Evolutionary conservation across 176 grass and related monocot species (phyloP), one percentile per base, ranked within the genome.

Genomic region (Urochloa ruziziensis): DNA sequence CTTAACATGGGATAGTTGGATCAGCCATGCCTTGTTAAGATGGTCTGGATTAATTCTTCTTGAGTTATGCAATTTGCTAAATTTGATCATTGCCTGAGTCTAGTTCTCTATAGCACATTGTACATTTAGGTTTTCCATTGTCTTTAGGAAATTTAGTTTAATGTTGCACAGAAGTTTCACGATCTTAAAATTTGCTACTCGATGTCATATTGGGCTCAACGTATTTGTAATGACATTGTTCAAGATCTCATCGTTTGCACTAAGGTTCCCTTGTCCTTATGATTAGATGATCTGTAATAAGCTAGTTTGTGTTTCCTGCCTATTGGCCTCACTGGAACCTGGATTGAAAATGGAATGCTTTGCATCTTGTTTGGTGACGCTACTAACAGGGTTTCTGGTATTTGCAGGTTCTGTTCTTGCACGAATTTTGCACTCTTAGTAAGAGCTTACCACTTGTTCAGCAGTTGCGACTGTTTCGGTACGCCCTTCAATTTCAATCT

Each of bases 371-470:
- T 71, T 62, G 46, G 58, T 59, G 74, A 51, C 56, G 29, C 37
- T 74, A 32, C 39, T 94, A 79, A 85, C 58, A 75, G 25, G 51
- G n/a, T 75, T 86, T 73, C 47, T 86, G 51, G 9, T 71, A 49
- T 84, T 70, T 90, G 56, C 86, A 99, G 97, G 93, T 99, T 68
- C 81, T 92, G 34, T 99, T 99, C 83, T 94, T 99, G 88, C 97
- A 94, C 77, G 97, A 99, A 44, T 96, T 99, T 88, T 96, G 97
- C 78, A 88, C 93, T 77, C 89, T 99, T 47, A 94, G 93, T 89
- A 99, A 96, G 88, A 99, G 97, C 88, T 84, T 99, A 74, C 93
- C 89, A 24, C 83, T 94, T 87, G 97, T 96, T 81, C 97, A 99
- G 80, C 97, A 99, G 72, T 75, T 99, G 74, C 91, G 97, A 46